Base-by-base conservation (phyloP, 495 filamentous ascomycete species). In the Penicillium coprophilum region DNA sequence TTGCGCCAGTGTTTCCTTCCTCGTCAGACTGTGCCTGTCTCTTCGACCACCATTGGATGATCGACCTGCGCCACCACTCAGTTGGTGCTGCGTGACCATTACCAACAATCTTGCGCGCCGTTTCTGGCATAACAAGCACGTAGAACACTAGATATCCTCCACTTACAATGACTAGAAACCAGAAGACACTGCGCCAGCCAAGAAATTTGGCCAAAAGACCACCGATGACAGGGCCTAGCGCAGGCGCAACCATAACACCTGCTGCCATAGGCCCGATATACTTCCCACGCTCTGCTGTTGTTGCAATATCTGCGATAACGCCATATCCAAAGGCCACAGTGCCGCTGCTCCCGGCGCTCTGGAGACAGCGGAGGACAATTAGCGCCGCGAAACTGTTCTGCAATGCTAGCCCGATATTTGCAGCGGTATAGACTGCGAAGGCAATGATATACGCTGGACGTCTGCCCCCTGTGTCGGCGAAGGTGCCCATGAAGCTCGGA, bases 71-170 rank as follows among this genome's bases (percentile, higher is more conserved):
- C 72, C 69, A 73, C 62, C 65, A 69, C 32, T 61, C 61, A 9
- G 43, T 51, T 9, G 71, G 69, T 11, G 59, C 41, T 10, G 62
- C 36, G 17, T 61, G 66, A 20, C 89, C 89, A 66, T 91, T 86
- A 0, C 86, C 88, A 0, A 91, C 88, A 4, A 92, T 80, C 13
- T 81, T 85, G 8, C 88, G 76, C 51, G 79, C 80, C 6, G 88
- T 91, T 69, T 91, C 88, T 3, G 87, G 87, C 15, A 88, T 74
- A 10, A 74, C 62, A 41, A 88, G 36, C 15, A 78, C 44, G 57
- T 82, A 85, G 2, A 80, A 66, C 1, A 64, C 41, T 28, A 75
- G 32, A 48, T 66, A 70, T 0, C 57, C 39, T 6, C 68, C 69
- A 41, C 65, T 61, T 21, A 67, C 38, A 20, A 80, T 71, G 7